Evolutionary conservation across 306 rosid genomes (phyloP).

Genomic region (Sechiopsis laciniata): DNA sequence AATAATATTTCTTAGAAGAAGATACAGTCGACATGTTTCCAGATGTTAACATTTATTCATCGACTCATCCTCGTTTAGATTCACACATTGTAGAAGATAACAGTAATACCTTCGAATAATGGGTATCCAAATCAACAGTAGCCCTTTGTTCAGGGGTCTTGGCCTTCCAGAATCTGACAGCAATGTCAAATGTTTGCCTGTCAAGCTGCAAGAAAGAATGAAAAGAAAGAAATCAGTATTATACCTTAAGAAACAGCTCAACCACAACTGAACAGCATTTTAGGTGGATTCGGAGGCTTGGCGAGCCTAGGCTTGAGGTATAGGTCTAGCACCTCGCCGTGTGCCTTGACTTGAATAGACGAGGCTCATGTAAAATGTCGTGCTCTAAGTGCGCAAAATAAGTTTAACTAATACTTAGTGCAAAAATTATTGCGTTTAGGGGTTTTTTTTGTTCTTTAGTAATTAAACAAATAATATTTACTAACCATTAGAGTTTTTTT

Average conservation of each 20-base stretch:
- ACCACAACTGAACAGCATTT: constrained; percentile 34
- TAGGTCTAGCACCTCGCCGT: too few relatives aligned
- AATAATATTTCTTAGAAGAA: constrained; percentile 14
- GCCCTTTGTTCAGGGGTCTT: constrained; percentile 95
- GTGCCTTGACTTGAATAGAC: too few relatives aligned
- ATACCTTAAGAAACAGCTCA: not conserved
- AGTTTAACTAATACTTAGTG: too few relatives aligned
- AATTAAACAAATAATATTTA: too few relatives aligned
- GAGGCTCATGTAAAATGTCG: too few relatives aligned
- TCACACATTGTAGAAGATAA: not conserved
- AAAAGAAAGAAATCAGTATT: constrained; percentile 1
- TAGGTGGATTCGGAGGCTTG: constrained; percentile 28
- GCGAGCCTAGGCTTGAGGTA: too few relatives aligned
- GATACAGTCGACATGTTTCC: not conserved
- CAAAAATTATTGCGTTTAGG: too few relatives aligned
- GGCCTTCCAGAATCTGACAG: constrained; percentile 74
- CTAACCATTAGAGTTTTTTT: too few relatives aligned
- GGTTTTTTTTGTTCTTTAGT: too few relatives aligned
- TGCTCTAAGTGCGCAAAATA: too few relatives aligned
- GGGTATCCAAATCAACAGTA: constrained; percentile 95
- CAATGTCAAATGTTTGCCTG: constrained; percentile 54
- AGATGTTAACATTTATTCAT: not conserved
- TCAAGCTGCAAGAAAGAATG: constrained; percentile 49
- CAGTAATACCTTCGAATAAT: constrained; percentile 64
- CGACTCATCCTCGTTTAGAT: not conserved